phyloP scores from a whole-genome alignment of 2,329 filamentous ascomycete species.

The Colletotrichum falcatum region DNA sequence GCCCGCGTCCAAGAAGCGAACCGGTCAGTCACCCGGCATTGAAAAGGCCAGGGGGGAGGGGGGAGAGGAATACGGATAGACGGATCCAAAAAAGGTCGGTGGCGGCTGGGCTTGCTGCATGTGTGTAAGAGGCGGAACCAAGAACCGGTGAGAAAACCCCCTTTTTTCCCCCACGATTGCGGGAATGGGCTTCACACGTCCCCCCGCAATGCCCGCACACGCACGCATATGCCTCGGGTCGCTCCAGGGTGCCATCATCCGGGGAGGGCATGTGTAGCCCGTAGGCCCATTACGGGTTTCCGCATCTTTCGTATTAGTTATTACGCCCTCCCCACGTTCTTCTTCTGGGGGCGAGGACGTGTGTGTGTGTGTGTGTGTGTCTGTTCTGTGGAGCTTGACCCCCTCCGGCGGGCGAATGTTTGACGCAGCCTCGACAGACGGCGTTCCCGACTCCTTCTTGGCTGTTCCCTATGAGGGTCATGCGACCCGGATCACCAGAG shows the following conservation, averaged over 20 bases:
- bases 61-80: too few relatives aligned
- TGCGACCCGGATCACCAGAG: neutral
- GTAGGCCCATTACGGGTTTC: slow-evolving; percentile 3
- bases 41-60: neutral
- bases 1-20: neutral
- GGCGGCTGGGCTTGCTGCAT: slow-evolving; percentile 18
- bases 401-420: neutral
- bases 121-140: neutral
- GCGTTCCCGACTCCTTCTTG: slow-evolving; percentile 11
- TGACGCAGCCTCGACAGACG: neutral
- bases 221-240: slow-evolving; percentile 1
- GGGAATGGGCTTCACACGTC: slow-evolving; percentile 18
- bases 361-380: neutral
- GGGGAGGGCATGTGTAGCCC: neutral
- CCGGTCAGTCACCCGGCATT: neutral
- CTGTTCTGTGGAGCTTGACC: slow-evolving; percentile 3
- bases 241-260: slow-evolving; percentile 5
- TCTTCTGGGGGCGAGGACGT: neutral
- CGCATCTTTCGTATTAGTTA: slow-evolving; percentile 25
- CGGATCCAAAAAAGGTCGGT: neutral
- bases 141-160: neutral
- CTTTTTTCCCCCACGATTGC: slow-evolving; percentile 20
- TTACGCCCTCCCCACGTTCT: slow-evolving; percentile 13
- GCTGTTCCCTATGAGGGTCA: slow-evolving; percentile 5
- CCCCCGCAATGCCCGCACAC: slow-evolving; percentile 6